These are phyloP conservation scores for Aureobasidium lini DNA, from an alignment of 2,329 filamentous ascomycete species.

Conservation along the genomic window DNA sequence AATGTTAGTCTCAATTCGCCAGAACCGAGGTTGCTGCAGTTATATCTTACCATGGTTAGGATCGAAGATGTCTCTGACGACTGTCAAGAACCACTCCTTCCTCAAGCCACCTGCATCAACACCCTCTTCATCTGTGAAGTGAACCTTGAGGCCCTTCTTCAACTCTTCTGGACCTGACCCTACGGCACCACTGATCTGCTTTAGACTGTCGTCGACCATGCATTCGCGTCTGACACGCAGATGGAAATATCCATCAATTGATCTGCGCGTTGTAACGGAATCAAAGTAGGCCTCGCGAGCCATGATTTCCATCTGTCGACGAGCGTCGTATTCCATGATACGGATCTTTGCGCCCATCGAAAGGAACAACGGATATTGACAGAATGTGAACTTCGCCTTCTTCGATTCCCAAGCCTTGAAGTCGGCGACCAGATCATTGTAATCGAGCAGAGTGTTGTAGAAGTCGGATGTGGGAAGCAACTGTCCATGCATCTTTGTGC, in stretches of 20 bases:
- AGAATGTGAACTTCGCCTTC: slow-evolving; percentile 72
- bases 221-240: slow-evolving; percentile 76
- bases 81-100: slow-evolving; percentile 90
- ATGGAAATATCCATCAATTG: slow-evolving; percentile 62
- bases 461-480: slow-evolving; percentile 75
- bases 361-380: slow-evolving; percentile 84
- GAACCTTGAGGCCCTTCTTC: slow-evolving; percentile 81
- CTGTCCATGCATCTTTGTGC: slow-evolving; percentile 50
- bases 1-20: neutral
- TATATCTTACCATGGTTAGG: slow-evolving; percentile 69
- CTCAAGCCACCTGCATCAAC: slow-evolving; percentile 82
- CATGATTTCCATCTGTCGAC: slow-evolving; percentile 81
- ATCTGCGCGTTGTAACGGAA: slow-evolving; percentile 69
- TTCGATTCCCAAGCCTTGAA: slow-evolving; percentile 82
- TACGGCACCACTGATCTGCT: slow-evolving; percentile 75
- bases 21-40: neutral
- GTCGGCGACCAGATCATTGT: slow-evolving; percentile 74
- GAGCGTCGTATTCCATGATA: slow-evolving; percentile 80
- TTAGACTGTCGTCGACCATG: slow-evolving; percentile 79
- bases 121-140: slow-evolving; percentile 82
- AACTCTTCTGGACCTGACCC: slow-evolving; percentile 75
- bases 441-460: slow-evolving; percentile 80
- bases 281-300: slow-evolving; percentile 87
- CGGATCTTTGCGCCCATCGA: slow-evolving; percentile 90
- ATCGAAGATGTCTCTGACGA: slow-evolving; percentile 85